Conservation (phyloP, 163 green algal genomes). For the Scenedesmus sp. region DNA sequence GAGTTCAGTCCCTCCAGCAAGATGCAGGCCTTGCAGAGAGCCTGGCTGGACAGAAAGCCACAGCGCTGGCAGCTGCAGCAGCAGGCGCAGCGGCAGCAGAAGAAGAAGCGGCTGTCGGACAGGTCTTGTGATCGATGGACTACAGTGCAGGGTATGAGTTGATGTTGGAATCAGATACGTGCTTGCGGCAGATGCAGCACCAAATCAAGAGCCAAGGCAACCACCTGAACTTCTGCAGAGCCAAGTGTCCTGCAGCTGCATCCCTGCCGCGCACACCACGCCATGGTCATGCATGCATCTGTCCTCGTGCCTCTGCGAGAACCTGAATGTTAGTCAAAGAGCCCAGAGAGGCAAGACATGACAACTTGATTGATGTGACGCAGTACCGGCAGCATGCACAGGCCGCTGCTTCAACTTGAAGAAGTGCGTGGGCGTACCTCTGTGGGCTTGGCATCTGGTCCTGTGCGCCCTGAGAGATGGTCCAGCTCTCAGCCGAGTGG, state of each 20-base stretch:
- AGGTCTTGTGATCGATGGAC: not conserved
- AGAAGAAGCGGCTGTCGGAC: not conserved
- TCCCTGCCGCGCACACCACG: not conserved
- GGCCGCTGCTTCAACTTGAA: not conserved
- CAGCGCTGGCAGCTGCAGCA: constrained; percentile 83
- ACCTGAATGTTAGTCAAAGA: not conserved
- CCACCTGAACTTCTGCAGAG: not conserved
- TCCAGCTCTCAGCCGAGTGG: constrained; percentile 83
- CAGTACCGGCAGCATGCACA: not conserved
- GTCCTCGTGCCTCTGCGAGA: not conserved
- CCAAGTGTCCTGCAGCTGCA: too few relatives aligned
- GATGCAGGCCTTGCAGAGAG: constrained; percentile 94
- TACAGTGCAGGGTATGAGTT: too few relatives aligned
- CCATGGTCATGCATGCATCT: not conserved
- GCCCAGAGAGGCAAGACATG: not conserved
- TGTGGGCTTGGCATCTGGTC: constrained; percentile 32
- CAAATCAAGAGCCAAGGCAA: not conserved
- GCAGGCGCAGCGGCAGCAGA: not conserved
- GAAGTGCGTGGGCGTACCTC: not conserved
- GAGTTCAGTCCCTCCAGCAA: constrained; percentile 96
- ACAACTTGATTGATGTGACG: not conserved
- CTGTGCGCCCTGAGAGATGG: constrained; percentile 6
- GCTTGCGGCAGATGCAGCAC: too few relatives aligned
- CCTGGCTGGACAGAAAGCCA: constrained; percentile 93
- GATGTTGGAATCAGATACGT: too few relatives aligned